phyloP scores from a whole-genome alignment of 1,139 yeast genomes.

The Pneumocystis murina region DNA sequence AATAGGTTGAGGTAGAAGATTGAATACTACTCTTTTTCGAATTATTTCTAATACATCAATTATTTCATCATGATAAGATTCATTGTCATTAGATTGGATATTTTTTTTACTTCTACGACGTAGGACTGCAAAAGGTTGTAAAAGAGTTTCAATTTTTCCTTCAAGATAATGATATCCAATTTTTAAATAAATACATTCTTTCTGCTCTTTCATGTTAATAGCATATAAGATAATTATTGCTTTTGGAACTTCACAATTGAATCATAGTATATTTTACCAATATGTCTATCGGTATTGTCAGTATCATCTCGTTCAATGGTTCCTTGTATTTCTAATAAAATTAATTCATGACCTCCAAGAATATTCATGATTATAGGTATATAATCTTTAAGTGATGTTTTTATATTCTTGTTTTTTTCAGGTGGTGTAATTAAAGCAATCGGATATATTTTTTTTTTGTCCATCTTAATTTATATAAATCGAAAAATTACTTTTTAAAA shows the following conservation, averaged over 20 bases:
- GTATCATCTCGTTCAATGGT: slow-evolving; percentile 8
- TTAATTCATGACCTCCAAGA: slow-evolving; percentile 4
- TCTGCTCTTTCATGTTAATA: slow-evolving; percentile 4
- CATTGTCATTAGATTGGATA: background rate
- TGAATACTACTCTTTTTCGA: slow-evolving; percentile 8
- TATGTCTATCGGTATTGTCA: background rate
- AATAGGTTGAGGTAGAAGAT: slow-evolving; percentile 9
- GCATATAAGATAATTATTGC: background rate
- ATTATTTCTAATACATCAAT: slow-evolving; percentile 10
- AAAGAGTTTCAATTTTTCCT: slow-evolving; percentile 8
- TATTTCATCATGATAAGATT: background rate
- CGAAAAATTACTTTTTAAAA: background rate
- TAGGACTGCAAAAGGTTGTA: slow-evolving; percentile 10
- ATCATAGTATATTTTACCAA: background rate
- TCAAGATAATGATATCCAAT: slow-evolving; percentile 11
- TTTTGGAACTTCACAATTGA: background rate
- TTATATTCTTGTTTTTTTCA: background rate
- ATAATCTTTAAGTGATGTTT: background rate
- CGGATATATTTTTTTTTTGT: background rate
- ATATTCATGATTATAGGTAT: background rate
- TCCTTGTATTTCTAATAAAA: slow-evolving; percentile 10
- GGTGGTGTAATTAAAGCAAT: background rate
- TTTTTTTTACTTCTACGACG: background rate
- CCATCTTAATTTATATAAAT: background rate
- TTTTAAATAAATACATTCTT: slow-evolving; percentile 6